Conservation (phyloP, 78 protist species). For the Dictyostelium citrinum region DNA sequence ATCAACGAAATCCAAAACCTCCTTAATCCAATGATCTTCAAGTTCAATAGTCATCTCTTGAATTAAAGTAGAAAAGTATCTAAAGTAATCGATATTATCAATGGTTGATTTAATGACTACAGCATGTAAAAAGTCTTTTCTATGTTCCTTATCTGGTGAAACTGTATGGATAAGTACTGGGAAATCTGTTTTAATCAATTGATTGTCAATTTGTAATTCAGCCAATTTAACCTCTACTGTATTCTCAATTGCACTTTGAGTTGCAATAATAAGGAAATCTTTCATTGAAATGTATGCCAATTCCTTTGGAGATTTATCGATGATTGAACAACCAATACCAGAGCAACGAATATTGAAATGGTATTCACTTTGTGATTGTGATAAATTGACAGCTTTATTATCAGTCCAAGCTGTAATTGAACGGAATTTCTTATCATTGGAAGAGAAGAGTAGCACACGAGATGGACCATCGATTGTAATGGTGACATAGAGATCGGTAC, state of each 20-base stretch:
- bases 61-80: conserved; percentile 66
- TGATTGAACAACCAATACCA: conserved; percentile 66
- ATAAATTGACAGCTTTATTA: not conserved
- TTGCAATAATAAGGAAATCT: conserved; percentile 27
- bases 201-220: conserved; percentile 76
- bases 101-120: conserved; percentile 50
- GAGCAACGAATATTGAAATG: conserved; percentile 37
- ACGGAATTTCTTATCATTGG: not conserved
- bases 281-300: conserved; percentile 46
- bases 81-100: conserved; percentile 73
- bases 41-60: conserved; percentile 72
- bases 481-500: not conserved
- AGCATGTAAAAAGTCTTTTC: conserved; percentile 65
- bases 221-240: conserved; percentile 50
- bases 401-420: conserved; percentile 21
- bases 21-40: conserved; percentile 76
- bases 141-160: not conserved
- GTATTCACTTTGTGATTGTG: conserved; percentile 26
- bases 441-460: conserved; percentile 10
- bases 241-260: conserved; percentile 19
- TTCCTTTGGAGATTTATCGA: conserved; percentile 55
- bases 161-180: conserved; percentile 37
- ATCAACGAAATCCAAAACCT: conserved; percentile 29
- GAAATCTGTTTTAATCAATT: conserved; percentile 70
- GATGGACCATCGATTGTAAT: conserved; percentile 38